Base-by-base conservation (phyloP, 1,284 basidiomycete species). In the Irpex lacteus region DNA sequence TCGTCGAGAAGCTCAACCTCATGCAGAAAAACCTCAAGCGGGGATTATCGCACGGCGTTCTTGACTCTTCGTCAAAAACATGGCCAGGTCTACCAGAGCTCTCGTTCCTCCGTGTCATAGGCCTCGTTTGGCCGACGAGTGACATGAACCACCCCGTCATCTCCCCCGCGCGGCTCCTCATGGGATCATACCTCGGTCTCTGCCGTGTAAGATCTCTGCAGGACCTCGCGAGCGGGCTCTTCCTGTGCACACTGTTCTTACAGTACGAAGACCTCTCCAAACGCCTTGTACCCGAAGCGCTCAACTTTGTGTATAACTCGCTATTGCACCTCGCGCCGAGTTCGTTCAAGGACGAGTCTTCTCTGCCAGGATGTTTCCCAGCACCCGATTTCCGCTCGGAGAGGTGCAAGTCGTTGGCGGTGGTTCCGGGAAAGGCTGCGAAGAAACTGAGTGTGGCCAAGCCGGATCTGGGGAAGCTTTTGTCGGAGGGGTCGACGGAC, bases 21-120 rank as follows among this genome's bases (percentile, higher is more conserved):
- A 98, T 98, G 94, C 91, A 98, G 76, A 96, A 96, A 79, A 98
- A 98, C 75, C 86, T 99, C 59, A 88, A 88, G 63, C 88, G 89
- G 4, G 96, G 96, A 4, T 81, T 99, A 5, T 84, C 89, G 2
- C 84, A 82, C n/a, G 95, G 93, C 0, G 80, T 94, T 0, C 80
- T 86, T 11, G 80, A 85, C 21, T 76, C 76, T 0, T 80, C 86
- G 3, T 83, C 94, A 1, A 91, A 87, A 76, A 98, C 95, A 0
- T 98, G 95, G 89, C 98, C 98, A 1, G 89, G 90, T 3, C 75
- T 89, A 1, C 80, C 95, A 3, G 98, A 99, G 74, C 81, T 99
- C 40, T 82, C 86, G 0, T 79, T 99, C 6, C 81, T 99, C 26
- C 88, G 96, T 37, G 76, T 96, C 44, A 85, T 94, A 60, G 95